Conservation (phyloP, 1,139 yeast species). For the Candida albicans region DNA sequence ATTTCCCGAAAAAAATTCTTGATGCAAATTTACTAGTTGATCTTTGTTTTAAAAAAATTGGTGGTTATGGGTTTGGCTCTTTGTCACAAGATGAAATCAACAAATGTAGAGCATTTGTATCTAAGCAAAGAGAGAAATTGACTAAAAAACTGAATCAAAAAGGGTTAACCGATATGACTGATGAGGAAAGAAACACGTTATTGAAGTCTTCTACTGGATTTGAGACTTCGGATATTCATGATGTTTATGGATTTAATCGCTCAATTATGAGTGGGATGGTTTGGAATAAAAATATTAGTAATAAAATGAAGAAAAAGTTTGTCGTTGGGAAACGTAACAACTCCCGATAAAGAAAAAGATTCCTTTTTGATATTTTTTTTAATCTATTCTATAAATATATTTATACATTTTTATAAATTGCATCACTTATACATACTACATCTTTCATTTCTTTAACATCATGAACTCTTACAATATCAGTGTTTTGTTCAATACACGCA, state of each 20-base stretch:
- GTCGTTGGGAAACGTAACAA: conserved; percentile 9
- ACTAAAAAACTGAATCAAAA: conserved; percentile 38
- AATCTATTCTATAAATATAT: background rate
- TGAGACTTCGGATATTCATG: conserved; percentile 31
- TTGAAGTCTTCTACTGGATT: conserved; percentile 11
- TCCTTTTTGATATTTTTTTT: too few relatives aligned
- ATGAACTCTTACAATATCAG: conserved; percentile 88
- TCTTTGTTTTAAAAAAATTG: conserved; percentile 69
- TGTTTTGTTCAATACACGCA: conserved; percentile 70
- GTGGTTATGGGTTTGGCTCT: conserved; percentile 67
- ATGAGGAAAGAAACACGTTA: conserved; percentile 41
- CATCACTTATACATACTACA: conserved; percentile 72
- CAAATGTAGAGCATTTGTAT: conserved; percentile 74
- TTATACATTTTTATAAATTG: conserved; percentile 21
- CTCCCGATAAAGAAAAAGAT: conserved; percentile 4
- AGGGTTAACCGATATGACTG: conserved; percentile 36
- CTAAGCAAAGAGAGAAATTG: conserved; percentile 52
- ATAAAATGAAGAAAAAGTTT: conserved; percentile 48
- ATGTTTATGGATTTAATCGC: conserved; percentile 50
- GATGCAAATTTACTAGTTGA: conserved; percentile 74
- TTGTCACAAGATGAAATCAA: conserved; percentile 80
- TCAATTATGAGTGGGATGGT: conserved; percentile 56
- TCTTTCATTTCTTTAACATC: conserved; percentile 70
- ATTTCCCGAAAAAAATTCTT: conserved; percentile 68
- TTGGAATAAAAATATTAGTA: conserved; percentile 57